Evolutionary conservation across 495 filamentous ascomycete species (phyloP).

Genomic region (Aspergillus biplanus): DNA sequence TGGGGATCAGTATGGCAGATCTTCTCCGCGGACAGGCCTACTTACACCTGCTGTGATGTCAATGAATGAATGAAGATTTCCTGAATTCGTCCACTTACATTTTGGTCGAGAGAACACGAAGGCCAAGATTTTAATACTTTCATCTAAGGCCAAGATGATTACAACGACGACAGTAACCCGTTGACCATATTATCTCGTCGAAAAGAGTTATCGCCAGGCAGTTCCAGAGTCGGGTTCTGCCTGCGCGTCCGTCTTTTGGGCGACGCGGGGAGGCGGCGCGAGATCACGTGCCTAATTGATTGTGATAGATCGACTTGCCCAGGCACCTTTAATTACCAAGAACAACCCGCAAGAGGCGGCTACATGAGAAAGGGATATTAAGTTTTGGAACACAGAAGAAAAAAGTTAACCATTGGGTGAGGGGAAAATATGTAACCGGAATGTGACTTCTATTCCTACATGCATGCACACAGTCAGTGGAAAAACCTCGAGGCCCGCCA

Average conservation of each 20-base stretch:
- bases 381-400: too few species aligned
- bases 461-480: too few species aligned
- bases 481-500: too few species aligned
- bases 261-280: constrained; percentile 21
- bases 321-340: neutral
- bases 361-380: too few species aligned
- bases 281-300: constrained; percentile 20
- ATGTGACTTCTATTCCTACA: too few species aligned
- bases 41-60: constrained; percentile 26
- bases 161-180: neutral
- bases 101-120: neutral
- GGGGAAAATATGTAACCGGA: too few species aligned
- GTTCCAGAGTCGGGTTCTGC: neutral
- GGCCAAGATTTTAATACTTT: neutral
- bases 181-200: neutral
- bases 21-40: neutral
- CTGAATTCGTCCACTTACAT: neutral
- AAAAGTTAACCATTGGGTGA: too few species aligned
- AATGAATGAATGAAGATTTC: neutral
- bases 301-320: neutral
- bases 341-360: too few species aligned
- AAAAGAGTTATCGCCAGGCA: neutral
- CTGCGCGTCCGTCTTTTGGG: constrained; percentile 1
- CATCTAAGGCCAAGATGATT: neutral
- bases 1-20: constrained; percentile 11